Conservation (phyloP, 2,329 filamentous ascomycete genomes). For the Macrophomina phaseolina region DNA sequence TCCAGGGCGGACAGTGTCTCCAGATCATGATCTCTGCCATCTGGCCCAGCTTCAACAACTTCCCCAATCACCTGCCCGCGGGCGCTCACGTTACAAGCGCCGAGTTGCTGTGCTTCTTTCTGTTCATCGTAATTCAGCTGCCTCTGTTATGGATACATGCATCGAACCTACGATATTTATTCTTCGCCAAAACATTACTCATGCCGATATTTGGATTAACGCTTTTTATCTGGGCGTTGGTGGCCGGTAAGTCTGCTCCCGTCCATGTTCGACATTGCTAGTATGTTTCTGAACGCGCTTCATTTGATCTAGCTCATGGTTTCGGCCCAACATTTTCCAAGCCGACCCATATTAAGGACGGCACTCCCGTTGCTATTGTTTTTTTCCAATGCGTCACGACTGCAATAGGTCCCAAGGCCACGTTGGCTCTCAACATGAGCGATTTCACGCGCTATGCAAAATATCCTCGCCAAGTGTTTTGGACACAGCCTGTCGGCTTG, state of each 20-base stretch:
- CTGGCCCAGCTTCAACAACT: slow-evolving; percentile 28
- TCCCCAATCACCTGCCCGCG: slow-evolving; percentile 27
- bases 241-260: neutral
- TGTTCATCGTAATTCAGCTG: slow-evolving; percentile 36
- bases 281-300: too few relatives aligned
- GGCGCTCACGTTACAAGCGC: slow-evolving; percentile 28
- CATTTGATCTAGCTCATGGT: neutral
- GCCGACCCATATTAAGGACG: slow-evolving; percentile 31
- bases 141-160: slow-evolving; percentile 34
- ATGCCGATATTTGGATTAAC: slow-evolving; percentile 24
- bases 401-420: slow-evolving; percentile 28
- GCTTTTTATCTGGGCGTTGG: slow-evolving; percentile 25
- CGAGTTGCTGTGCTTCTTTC: slow-evolving; percentile 27
- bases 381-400: slow-evolving; percentile 34
- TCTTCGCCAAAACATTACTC: slow-evolving; percentile 22
- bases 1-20: slow-evolving; percentile 35
- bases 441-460: slow-evolving; percentile 24
- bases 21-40: slow-evolving; percentile 33
- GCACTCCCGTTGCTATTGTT: slow-evolving; percentile 29
- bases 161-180: slow-evolving; percentile 18
- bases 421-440: slow-evolving; percentile 29
- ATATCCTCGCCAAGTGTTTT: slow-evolving; percentile 23
- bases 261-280: neutral
- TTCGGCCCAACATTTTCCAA: slow-evolving; percentile 38
- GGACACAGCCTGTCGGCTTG: slow-evolving; percentile 22